Evolutionary conservation across 179 eudicot genomes (phyloP), one percentile per base, ranked within the genome.

Genomic region (Beta macrorhiza): DNA sequence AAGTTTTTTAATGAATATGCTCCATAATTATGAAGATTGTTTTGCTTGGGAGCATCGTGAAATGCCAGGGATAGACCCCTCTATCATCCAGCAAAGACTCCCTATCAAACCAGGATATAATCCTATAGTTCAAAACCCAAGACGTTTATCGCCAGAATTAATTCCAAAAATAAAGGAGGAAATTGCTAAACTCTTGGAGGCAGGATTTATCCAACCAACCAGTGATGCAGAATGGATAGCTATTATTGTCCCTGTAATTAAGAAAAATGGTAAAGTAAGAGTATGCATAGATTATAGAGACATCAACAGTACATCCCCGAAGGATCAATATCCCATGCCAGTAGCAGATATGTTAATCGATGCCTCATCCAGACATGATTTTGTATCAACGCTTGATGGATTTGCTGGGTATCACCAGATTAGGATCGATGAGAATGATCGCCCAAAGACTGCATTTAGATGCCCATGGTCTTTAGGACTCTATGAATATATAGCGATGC

Each of bases 301-400:
- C 59, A 19, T 72, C 2, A 72, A 51, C 15, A 20, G 10, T 1
- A 57, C 75, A 0, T 45, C 57, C 1, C 29, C 75, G 0, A 72
- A 72, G 14, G 76, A 51, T 72, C 59, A 72, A n/a, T 72, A 72
- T 32, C 76, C 37, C 0, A 72, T 72, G 76, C 61, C 42, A 0
- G 16, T 72, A 14, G 76, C 61, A 2, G 61, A 72, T 5, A 51
- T 52, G 17, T 16, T 51, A 1, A 72, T 52, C 11, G 61, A 72
- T 72, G 76, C 17, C 2, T 5, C 76, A 29, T 29, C 3, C n/a
- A 5, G 14, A 2, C 32, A 19, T 55, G 13, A 7, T 29, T 29
- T 29, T 29, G 32, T 29, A 29, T 29, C 32, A 29, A 29, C 32
- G 32, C 32, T 29, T 29, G 32, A 29, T 29, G 32, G 32, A 29